A percentile compares a stretch with the other conserved stretches of the same genome.
Evolutionary conservation across 495 filamentous ascomycete species (phyloP).

Genomic region (Immersiella caudata): DNA sequence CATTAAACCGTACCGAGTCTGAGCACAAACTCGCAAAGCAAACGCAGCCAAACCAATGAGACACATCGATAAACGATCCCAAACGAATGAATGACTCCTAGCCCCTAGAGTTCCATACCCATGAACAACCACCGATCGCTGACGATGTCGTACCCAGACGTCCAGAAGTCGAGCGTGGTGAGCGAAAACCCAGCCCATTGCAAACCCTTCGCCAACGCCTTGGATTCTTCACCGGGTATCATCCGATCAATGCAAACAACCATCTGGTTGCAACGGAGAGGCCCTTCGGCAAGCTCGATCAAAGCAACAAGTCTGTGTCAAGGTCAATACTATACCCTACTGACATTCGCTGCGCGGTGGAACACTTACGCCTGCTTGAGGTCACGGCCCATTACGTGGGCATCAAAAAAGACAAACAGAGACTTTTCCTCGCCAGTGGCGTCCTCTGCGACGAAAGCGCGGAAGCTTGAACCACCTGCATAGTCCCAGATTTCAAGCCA

Average conservation of each 20-base stretch:
- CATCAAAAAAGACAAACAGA: slow-evolving; percentile 87
- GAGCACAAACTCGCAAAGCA: background rate
- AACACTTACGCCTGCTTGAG: slow-evolving; percentile 87
- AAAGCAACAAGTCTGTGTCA: slow-evolving; percentile 76
- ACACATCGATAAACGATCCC: slow-evolving; percentile 1
- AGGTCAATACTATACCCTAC: slow-evolving; percentile 15
- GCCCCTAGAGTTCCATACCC: slow-evolving; percentile 72
- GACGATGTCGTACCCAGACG: slow-evolving; percentile 53
- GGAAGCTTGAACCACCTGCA: slow-evolving; percentile 75
- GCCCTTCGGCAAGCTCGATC: slow-evolving; percentile 79
- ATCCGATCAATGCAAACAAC: slow-evolving; percentile 78
- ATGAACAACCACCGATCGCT: slow-evolving; percentile 84
- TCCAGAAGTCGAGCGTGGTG: slow-evolving; percentile 76
- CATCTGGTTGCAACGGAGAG: slow-evolving; percentile 73
- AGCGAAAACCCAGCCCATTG: slow-evolving; percentile 92
- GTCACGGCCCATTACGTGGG: slow-evolving; percentile 66
- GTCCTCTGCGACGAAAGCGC: slow-evolving; percentile 74
- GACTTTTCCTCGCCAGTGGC: slow-evolving; percentile 60
- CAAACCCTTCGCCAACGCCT: slow-evolving; percentile 73
- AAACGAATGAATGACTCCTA: slow-evolving; percentile 9
- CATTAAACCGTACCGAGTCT: background rate
- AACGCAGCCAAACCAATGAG: background rate
- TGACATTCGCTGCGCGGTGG: background rate
- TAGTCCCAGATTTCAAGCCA: slow-evolving; percentile 91
- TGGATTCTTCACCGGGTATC: slow-evolving; percentile 58